Evolutionary conservation across 2,329 filamentous ascomycete genomes (phyloP), one percentile per base, ranked within the genome.

Genomic region (Fusarium sp.): DNA sequence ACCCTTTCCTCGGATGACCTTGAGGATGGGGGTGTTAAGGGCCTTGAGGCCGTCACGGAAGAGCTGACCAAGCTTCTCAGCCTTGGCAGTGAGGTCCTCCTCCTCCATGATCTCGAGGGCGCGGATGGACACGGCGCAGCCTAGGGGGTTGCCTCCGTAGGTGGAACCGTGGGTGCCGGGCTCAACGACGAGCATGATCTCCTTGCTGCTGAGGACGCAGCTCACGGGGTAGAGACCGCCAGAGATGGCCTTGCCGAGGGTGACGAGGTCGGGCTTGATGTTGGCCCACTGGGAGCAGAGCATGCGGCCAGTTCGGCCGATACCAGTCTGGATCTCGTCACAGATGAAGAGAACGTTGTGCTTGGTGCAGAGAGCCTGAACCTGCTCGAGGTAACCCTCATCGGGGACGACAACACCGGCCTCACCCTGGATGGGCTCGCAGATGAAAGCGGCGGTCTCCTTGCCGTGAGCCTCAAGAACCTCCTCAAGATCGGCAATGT

Each of bases 161-260:
- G 97, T 99, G 48, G 95, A 98, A 58, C 97, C 97, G 84, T 99
- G 97, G 30, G 97, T 98, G 70, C 97, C 97, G 30, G 97, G 94
- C 88, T 99, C 97, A 74, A 99, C 89, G 11, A 96, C 97, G 76
- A 98, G 90, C 95, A 99, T 98, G 74, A 98, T 88, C 67, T 98
- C 95, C 85, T 93, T 95, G 79, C 92, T 92, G 72, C 93, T 93
- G 62, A 99, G 88, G 58, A 99, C 95, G 79, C 93, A 95, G 71
- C 95, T 98, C 67, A 99, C 97, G n/a, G 97, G 97, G 85, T 99
- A 99, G 93, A 98, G 97, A 83, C 97, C 97, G 74, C 97, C 97
- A 37, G 95, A 98, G 82, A 99, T 98, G 77, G 97, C 97, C 87
- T 99, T 99, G 81, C 97, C 97, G 37, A 99, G 91, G 57, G 97